These are phyloP conservation scores for Claviceps sp. DNA, from an alignment of 2,329 filamentous ascomycete species.

Conservation along the genomic window DNA sequence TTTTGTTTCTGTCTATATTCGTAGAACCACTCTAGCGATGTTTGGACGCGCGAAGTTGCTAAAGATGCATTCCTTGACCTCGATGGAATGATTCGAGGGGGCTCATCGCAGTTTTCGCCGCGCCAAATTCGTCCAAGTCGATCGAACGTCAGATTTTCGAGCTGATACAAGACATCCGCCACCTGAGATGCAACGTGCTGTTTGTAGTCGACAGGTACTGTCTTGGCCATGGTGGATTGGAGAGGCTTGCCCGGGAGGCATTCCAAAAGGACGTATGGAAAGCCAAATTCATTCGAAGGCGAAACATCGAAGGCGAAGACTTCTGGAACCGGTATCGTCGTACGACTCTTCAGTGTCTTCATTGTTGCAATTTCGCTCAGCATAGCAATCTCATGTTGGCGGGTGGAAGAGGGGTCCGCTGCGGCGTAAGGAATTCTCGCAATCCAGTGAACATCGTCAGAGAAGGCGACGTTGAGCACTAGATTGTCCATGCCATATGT, in stretches of 20 bases:
- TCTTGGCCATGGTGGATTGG: background rate
- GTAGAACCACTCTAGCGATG: background rate
- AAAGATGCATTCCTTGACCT: background rate
- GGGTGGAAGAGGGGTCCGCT: conserved; percentile 1
- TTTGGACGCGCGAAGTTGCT: background rate
- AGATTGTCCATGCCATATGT: conserved; percentile 10
- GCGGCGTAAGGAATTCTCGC: conserved; percentile 2
- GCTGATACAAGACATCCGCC: conserved; percentile 5
- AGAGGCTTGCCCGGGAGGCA: conserved; percentile 3
- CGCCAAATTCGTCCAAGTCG: conserved; percentile 5
- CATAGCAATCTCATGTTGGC: conserved; percentile 3
- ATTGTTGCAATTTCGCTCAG: conserved; percentile 7
- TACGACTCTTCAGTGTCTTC: conserved; percentile 3
- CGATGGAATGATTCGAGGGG: conserved; percentile 5
- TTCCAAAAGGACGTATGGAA: conserved; percentile 6
- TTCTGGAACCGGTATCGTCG: conserved; percentile 3
- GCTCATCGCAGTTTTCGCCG: conserved; percentile 7
- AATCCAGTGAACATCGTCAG: conserved; percentile 5
- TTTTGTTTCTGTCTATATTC: too few species aligned
- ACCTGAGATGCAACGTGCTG: conserved; percentile 1
- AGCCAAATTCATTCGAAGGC: conserved; percentile 5
- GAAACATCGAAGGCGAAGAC: conserved; percentile 3
- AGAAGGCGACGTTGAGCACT: conserved; percentile 5
- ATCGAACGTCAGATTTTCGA: conserved; percentile 5
- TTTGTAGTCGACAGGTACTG: background rate